Evolutionary conservation across 2,329 filamentous ascomycete species (phyloP), one percentile per base, ranked within the genome.

Genomic region (Arthrobotrys entomopaga): DNA sequence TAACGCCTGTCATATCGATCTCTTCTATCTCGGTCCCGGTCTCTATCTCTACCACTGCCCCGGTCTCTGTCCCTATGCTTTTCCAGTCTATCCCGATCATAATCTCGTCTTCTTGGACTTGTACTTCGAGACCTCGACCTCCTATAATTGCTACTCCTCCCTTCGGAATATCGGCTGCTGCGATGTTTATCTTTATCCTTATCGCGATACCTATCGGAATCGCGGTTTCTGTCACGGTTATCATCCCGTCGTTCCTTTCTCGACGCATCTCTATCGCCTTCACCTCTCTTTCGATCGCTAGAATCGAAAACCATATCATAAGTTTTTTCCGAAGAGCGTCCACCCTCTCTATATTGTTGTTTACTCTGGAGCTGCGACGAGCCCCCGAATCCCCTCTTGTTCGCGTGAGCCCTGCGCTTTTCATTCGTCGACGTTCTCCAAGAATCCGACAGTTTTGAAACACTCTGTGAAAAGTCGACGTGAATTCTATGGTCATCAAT

Each of bases 401-500:
- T 82, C 1, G 83, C 81, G 79, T 85, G 81, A 81, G 86, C 78
- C 82, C 84, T 83, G 53, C 94, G 87, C 83, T 96, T 97, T 46
- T 86, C 87, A 79, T 96, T 96, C 19, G 93, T 92, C 48, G 90
- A 89, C 73, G 88, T 90, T 76, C 95, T 87, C 95, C 95, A 99
- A 15, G 89, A 89, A 76, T 96, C 92, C 52, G 92, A 95, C 6
- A 99, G 83, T 80, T 92, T 94, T 76, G 87, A 89, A 10, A 90
- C 95, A 80, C 92, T 97, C 83, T 99, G 95, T 10, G 93, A 97
- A 82, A 99, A 99, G 82, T 99, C 95, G 65, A 99, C 95, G 80
- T 99, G 95, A 76, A 99, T 99, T 48, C 95, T 90, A 77, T 97
- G 91, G 79, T 99, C 95, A 79, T 99, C 95, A 77, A 99, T 98